Evolutionary conservation across 345 rosid species (phyloP).

Genomic region (Geranium brycei): DNA sequence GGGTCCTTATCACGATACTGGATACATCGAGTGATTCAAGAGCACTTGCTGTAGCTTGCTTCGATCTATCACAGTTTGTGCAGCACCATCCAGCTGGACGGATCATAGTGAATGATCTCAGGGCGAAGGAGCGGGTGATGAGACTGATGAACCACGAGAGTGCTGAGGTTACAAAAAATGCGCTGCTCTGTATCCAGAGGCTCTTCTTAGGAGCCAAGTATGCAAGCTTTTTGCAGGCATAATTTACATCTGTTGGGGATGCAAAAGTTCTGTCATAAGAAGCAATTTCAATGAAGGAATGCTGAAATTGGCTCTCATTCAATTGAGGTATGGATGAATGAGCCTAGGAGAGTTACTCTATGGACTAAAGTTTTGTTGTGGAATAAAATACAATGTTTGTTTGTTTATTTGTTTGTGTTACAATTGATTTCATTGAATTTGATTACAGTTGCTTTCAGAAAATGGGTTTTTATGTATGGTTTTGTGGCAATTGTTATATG

Average conservation of each 20-base stretch:
- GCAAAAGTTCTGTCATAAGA: background rate
- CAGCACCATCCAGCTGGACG: conserved; percentile 80
- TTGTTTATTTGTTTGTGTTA: no score
- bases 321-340: background rate
- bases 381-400: no score
- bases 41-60: conserved; percentile 71
- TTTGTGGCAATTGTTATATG: no score
- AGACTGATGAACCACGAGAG: conserved; percentile 83
- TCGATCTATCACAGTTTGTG: conserved; percentile 75
- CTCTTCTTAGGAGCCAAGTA: conserved; percentile 82
- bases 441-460: no score
- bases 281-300: background rate
- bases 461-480: no score
- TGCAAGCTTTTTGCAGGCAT: conserved; percentile 82
- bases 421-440: no score
- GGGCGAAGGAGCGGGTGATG: conserved; percentile 81
- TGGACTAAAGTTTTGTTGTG: no score
- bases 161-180: conserved; percentile 68
- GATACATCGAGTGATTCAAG: conserved; percentile 71
- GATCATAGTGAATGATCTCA: conserved; percentile 61
- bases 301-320: background rate
- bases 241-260: conserved; percentile 7
- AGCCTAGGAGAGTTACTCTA: no score
- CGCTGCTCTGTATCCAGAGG: conserved; percentile 73
- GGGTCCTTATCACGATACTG: conserved; percentile 70